These are phyloP conservation scores for Ilyonectria destructans DNA, from an alignment of 2,329 filamentous ascomycete genomes.

Conservation along the genomic window DNA sequence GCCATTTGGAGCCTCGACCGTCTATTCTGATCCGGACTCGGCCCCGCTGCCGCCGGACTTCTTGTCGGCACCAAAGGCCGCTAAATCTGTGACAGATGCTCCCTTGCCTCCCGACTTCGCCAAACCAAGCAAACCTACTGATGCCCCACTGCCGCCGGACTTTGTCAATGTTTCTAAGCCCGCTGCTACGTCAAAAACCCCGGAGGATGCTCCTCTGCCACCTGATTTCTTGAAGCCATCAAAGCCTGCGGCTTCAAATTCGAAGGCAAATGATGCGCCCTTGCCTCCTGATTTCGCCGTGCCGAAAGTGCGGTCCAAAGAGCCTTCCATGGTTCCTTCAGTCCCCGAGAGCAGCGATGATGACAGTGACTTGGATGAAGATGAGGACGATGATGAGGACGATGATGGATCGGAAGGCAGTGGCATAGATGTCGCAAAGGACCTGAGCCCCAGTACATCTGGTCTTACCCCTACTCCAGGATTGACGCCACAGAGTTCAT, in stretches of 20 bases:
- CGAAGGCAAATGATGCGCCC: slow-evolving; percentile 57
- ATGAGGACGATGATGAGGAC: slow-evolving; percentile 60
- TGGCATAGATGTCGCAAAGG: slow-evolving; percentile 76
- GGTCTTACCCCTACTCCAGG: slow-evolving; percentile 64
- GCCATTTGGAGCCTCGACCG: slow-evolving; percentile 51
- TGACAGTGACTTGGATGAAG: slow-evolving; percentile 60
- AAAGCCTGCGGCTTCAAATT: slow-evolving; percentile 42
- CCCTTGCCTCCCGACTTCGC: slow-evolving; percentile 58
- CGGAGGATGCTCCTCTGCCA: slow-evolving; percentile 52
- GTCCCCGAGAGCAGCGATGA: slow-evolving; percentile 57
- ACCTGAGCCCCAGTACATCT: slow-evolving; percentile 69
- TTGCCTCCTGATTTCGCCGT: slow-evolving; percentile 58
- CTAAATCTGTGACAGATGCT: slow-evolving; percentile 14
- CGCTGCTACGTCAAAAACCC: slow-evolving; percentile 28
- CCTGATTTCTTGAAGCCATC: slow-evolving; percentile 49
- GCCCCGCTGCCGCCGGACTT: slow-evolving; percentile 64
- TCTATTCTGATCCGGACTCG: slow-evolving; percentile 49
- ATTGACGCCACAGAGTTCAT: slow-evolving; percentile 73
- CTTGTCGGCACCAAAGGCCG: slow-evolving; percentile 41
- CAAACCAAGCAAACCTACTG: slow-evolving; percentile 36
- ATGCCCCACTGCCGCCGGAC: slow-evolving; percentile 54
- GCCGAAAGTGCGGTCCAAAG: slow-evolving; percentile 52
- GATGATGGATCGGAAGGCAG: slow-evolving; percentile 71
- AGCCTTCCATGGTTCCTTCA: slow-evolving; percentile 54
- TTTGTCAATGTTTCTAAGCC: slow-evolving; percentile 51